These are phyloP conservation scores for Pestalotiopsis sp. DNA, from an alignment of 2,329 filamentous ascomycete species.

Conservation along the genomic window DNA sequence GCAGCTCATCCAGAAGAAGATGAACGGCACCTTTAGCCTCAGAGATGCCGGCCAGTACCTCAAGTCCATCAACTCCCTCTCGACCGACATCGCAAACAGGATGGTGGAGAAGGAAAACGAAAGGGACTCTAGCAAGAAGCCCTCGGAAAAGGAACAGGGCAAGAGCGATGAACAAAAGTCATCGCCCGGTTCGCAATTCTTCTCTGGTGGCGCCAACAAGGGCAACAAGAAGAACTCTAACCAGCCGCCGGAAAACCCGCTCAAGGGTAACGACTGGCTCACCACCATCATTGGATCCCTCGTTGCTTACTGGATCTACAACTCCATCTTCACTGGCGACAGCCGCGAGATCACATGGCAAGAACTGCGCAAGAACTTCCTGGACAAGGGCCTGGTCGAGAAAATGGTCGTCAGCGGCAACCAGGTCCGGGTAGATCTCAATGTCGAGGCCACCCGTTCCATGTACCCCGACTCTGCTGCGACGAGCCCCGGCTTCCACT, in stretches of 20 bases:
- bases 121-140: neutral
- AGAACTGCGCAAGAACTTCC: constrained; percentile 89
- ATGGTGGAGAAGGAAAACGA: constrained; percentile 1
- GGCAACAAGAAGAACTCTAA: neutral
- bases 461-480: constrained; percentile 79
- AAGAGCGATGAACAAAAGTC: constrained; percentile 3
- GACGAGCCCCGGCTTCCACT: constrained; percentile 71
- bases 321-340: constrained; percentile 44
- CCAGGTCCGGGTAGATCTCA: constrained; percentile 78
- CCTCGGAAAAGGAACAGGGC: neutral
- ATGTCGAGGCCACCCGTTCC: constrained; percentile 71
- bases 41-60: constrained; percentile 20
- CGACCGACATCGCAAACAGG: constrained; percentile 17
- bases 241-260: constrained; percentile 13
- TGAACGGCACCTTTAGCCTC: constrained; percentile 9
- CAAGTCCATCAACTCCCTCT: constrained; percentile 20
- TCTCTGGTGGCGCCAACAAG: constrained; percentile 12
- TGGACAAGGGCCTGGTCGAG: constrained; percentile 94
- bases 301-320: constrained; percentile 47
- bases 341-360: constrained; percentile 91
- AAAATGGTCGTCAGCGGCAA: constrained; percentile 82
- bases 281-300: constrained; percentile 55
- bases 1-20: constrained; percentile 18
- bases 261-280: constrained; percentile 34
- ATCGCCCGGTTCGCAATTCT: neutral